Evolutionary conservation across 2,329 filamentous ascomycete genomes (phyloP).

Genomic region (Microthyrium microscopicum): DNA sequence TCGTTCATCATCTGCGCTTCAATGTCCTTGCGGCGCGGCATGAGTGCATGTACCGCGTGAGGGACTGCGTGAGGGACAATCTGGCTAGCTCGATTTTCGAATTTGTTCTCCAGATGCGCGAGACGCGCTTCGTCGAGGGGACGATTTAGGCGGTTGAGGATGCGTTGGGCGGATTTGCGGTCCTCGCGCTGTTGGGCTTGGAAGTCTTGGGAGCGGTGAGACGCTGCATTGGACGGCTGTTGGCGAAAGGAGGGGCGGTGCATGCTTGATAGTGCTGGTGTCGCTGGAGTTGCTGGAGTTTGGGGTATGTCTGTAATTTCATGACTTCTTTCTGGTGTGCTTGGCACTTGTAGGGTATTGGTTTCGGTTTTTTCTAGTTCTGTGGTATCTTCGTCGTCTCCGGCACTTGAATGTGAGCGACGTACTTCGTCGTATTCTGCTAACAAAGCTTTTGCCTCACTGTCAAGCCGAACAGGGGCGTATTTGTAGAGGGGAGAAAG

Average conservation of each 20-base stretch:
- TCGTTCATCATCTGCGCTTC: conserved; percentile 41
- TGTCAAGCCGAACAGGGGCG: conserved; percentile 47
- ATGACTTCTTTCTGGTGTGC: neutral
- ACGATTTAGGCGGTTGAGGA: conserved; percentile 5
- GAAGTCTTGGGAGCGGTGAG: neutral
- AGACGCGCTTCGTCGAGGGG: conserved; percentile 5
- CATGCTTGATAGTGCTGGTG: too few relatives aligned
- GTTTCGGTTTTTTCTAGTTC: neutral
- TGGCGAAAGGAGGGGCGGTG: too few relatives aligned
- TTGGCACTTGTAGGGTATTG: neutral
- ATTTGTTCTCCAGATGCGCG: conserved; percentile 1
- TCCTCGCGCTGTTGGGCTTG: conserved; percentile 4
- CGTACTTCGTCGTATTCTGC: conserved; percentile 83
- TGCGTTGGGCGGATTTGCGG: conserved; percentile 1
- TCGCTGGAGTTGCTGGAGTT: neutral
- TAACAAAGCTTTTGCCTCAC: neutral
- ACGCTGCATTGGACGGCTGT: too few relatives aligned
- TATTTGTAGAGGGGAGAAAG: conserved; percentile 78
- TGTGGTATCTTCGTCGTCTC: neutral
- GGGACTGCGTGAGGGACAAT: neutral
- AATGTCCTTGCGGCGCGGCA: conserved; percentile 17
- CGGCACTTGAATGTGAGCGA: conserved; percentile 64
- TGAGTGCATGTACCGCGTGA: conserved; percentile 1
- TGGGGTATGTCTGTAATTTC: neutral
- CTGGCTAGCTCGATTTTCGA: too few relatives aligned